Evolutionary conservation across 1,139 yeast genomes (phyloP).

Genomic region (Maudiozyma humilis): DNA sequence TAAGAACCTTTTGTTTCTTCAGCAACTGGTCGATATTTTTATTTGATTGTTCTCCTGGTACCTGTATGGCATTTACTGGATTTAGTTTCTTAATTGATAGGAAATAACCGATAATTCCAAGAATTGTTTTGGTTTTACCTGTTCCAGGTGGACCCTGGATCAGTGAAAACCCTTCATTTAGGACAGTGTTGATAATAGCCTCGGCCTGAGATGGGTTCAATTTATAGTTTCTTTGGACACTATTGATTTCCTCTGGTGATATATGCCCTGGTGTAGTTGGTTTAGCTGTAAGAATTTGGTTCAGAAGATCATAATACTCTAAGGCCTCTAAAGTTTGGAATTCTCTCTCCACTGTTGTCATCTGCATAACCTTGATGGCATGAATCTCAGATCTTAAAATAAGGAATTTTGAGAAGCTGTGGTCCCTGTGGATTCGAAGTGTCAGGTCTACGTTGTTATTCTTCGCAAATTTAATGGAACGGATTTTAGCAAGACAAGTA

Average conservation of each 20-base stretch:
- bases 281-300: conserved; percentile 55
- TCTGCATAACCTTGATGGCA: conserved; percentile 69
- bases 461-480: conserved; percentile 57
- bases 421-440: conserved; percentile 48
- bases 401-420: conserved; percentile 38
- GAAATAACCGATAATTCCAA: conserved; percentile 81
- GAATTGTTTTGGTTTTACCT: conserved; percentile 93
- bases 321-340: conserved; percentile 75
- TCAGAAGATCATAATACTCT: conserved; percentile 65
- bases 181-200: conserved; percentile 71
- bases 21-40: conserved; percentile 20
- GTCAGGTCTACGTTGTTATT: conserved; percentile 67
- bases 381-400: conserved; percentile 56
- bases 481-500: conserved; percentile 68
- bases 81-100: conserved; percentile 36
- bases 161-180: conserved; percentile 68
- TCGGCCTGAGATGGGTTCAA: conserved; percentile 84
- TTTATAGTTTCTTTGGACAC: conserved; percentile 42
- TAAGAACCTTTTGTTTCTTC: conserved; percentile 50
- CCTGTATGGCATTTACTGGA: conserved; percentile 23
- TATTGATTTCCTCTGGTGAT: conserved; percentile 34
- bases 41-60: conserved; percentile 16
- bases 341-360: conserved; percentile 92
- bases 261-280: conserved; percentile 39
- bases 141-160: conserved; percentile 99